Conservation (phyloP, 768 basidiomycete species). For the Rhodotorula diobovata region DNA sequence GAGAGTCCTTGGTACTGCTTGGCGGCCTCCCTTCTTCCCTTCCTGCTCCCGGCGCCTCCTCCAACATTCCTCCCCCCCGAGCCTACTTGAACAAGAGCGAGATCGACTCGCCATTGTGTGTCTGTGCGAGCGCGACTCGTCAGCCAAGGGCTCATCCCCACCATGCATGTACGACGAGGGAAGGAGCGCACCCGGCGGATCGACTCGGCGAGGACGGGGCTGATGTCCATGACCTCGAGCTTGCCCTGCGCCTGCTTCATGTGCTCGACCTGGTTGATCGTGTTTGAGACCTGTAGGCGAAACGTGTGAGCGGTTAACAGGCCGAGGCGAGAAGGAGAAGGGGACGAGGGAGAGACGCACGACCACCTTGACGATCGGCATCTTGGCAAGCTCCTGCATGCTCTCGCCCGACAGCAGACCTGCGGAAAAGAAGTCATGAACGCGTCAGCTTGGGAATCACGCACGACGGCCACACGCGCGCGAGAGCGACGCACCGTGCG, state of each 20-base stretch:
- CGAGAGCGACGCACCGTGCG: constrained; percentile 63
- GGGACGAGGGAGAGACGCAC: constrained; percentile 53
- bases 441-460: neutral
- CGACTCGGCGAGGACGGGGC: constrained; percentile 86
- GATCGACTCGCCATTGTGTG: constrained; percentile 90
- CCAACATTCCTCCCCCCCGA: neutral
- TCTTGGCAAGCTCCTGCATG: constrained; percentile 61
- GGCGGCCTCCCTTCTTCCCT: neutral
- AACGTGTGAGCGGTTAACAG: neutral
- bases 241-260: constrained; percentile 57
- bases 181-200: constrained; percentile 60
- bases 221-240: constrained; percentile 83
- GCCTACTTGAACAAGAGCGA: constrained; percentile 76
- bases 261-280: constrained; percentile 77
- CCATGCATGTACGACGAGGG: too few species aligned
- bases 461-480: neutral
- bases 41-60: neutral
- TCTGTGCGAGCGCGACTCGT: constrained; percentile 46
- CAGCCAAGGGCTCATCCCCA: neutral
- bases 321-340: constrained; percentile 21
- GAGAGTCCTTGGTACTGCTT: constrained; percentile 3
- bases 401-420: constrained; percentile 75
- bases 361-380: constrained; percentile 80
- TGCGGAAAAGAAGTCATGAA: constrained; percentile 45
- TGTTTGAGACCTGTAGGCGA: constrained; percentile 74